These are phyloP conservation scores for Roridomyces roridus DNA, from an alignment of 768 basidiomycete genomes.

Conservation along the genomic window DNA sequence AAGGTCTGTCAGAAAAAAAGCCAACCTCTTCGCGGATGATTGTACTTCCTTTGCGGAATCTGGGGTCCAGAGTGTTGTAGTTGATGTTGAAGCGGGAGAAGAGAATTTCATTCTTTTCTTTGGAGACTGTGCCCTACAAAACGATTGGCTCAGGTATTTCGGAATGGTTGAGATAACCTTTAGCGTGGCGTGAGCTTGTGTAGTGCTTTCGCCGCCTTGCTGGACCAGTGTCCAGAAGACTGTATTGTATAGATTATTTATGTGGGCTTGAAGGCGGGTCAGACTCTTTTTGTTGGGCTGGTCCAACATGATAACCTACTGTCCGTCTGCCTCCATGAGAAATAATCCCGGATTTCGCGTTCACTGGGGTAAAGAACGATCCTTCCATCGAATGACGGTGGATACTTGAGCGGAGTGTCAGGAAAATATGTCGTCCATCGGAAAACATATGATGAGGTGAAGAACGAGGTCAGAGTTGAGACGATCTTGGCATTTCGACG, in stretches of 20 bases:
- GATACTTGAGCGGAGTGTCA: slow-evolving; percentile 71
- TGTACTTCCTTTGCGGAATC: slow-evolving; percentile 87
- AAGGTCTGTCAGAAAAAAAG: neutral
- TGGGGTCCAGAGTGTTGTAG: slow-evolving; percentile 76
- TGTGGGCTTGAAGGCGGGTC: slow-evolving; percentile 71
- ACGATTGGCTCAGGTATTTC: neutral
- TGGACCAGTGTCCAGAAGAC: slow-evolving; percentile 93
- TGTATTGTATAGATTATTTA: slow-evolving; percentile 98
- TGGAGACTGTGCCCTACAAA: slow-evolving; percentile 89
- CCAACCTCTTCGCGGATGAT: slow-evolving; percentile 70
- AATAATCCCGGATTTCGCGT: slow-evolving; percentile 86
- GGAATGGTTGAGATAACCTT: slow-evolving; percentile 62
- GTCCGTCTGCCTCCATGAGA: slow-evolving; percentile 95
- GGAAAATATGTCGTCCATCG: slow-evolving; percentile 86
- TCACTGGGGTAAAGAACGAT: slow-evolving; percentile 81
- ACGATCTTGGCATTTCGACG: slow-evolving; percentile 88
- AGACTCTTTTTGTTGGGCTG: neutral
- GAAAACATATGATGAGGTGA: slow-evolving; percentile 91
- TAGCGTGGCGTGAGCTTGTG: slow-evolving; percentile 83
- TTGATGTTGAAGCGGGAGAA: slow-evolving; percentile 85
- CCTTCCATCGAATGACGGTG: slow-evolving; percentile 93
- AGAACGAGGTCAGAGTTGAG: slow-evolving; percentile 81
- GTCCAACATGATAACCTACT: slow-evolving; percentile 62
- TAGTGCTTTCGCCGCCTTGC: slow-evolving; percentile 76
- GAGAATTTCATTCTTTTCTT: slow-evolving; percentile 91